phyloP scores from a whole-genome alignment of 73 alveolate genomes.

The Paramecium sexaurelia region DNA sequence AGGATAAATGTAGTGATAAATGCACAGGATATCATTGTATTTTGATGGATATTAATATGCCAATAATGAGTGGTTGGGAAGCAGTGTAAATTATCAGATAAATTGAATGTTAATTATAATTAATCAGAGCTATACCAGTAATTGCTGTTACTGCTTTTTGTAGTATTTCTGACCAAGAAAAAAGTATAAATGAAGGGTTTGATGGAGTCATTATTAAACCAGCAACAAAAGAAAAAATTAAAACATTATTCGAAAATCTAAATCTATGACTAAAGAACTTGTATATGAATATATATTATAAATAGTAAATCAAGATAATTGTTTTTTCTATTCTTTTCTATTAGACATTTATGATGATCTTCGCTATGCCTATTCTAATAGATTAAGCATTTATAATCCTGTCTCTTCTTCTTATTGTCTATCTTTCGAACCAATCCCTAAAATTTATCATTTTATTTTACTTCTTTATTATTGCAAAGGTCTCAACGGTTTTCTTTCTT shows the following conservation, averaged over 20 bases:
- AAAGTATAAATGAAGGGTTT: neutral
- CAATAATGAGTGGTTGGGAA: slow-evolving; percentile 32
- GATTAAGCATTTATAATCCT: slow-evolving; percentile 42
- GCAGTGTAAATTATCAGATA: slow-evolving; percentile 28
- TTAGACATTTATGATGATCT: slow-evolving; percentile 37
- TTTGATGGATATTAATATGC: neutral
- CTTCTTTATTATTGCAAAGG: slow-evolving; percentile 18
- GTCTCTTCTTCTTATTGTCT: neutral
- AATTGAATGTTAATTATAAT: slow-evolving; percentile 14
- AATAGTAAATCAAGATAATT: neutral
- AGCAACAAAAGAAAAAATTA: neutral
- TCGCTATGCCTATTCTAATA: neutral
- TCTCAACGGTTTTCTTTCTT: slow-evolving; percentile 29
- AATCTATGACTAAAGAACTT: slow-evolving; percentile 5
- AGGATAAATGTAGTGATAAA: neutral
- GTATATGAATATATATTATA: neutral
- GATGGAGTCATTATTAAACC: neutral
- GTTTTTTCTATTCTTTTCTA: neutral
- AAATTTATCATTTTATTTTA: neutral
- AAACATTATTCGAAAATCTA: neutral
- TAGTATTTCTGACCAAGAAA: neutral
- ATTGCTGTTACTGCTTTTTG: slow-evolving; percentile 36
- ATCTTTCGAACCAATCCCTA: neutral
- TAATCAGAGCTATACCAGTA: neutral
- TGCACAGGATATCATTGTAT: neutral